These are phyloP conservation scores for Trichoderma gamsii DNA, from an alignment of 495 filamentous ascomycete genomes.

Conservation along the genomic window DNA sequence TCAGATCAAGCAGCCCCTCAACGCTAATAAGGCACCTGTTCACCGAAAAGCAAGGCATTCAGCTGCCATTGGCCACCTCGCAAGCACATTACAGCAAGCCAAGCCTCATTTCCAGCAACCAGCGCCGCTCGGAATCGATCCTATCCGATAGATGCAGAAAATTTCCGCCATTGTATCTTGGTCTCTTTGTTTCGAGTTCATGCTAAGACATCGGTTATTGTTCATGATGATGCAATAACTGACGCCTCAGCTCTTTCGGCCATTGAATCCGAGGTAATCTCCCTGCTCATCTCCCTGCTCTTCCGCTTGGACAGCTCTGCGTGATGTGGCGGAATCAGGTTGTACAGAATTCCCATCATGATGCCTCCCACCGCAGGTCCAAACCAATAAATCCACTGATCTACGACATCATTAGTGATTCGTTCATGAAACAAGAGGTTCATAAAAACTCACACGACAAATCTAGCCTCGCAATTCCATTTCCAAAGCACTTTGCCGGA, in stretches of 20 bases:
- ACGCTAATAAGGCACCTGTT: neutral
- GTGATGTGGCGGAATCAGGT: conserved; percentile 26
- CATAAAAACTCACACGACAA: conserved; percentile 20
- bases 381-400: conserved; percentile 34
- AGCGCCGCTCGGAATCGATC: neutral
- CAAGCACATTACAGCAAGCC: neutral
- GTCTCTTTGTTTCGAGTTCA: no score
- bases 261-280: neutral
- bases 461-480: conserved; percentile 25
- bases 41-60: neutral
- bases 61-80: neutral
- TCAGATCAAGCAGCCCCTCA: neutral
- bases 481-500: conserved; percentile 27
- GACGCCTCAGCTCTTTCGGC: neutral
- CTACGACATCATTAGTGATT: conserved; percentile 9
- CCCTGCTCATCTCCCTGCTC: neutral
- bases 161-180: no score
- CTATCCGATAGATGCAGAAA: no score
- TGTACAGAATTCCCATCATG: conserved; percentile 23
- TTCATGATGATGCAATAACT: neutral
- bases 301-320: neutral
- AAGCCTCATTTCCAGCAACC: neutral
- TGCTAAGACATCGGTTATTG: no score
- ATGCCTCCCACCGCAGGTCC: conserved; percentile 24
- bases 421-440: neutral